These are phyloP conservation scores for Arabidopsis suecica DNA, from an alignment of 345 rosid species.

Conservation along the genomic window DNA sequence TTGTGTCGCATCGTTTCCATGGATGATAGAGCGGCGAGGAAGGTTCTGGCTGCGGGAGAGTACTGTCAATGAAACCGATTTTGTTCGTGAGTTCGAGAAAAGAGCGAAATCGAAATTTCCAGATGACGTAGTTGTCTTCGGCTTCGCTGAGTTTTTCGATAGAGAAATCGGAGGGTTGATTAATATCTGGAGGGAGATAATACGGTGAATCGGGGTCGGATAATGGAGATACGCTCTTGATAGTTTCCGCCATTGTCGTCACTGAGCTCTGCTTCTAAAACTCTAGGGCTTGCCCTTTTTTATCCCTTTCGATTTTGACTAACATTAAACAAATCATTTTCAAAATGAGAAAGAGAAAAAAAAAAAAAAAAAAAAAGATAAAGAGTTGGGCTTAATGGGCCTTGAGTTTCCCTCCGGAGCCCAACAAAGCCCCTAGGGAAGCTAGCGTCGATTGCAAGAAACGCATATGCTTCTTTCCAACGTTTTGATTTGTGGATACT, in stretches of 20 bases:
- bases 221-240: not conserved
- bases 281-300: not conserved
- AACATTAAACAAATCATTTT: too few species aligned
- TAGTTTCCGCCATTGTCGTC: conserved; percentile 10
- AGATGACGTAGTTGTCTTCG: conserved; percentile 18
- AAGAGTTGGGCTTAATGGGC: too few species aligned
- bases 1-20: conserved; percentile 1
- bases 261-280: not conserved
- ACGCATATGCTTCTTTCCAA: too few species aligned
- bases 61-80: conserved; percentile 12
- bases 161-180: not conserved
- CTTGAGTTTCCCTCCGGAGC: too few species aligned
- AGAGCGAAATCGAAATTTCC: not conserved
- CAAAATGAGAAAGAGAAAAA: too few species aligned
- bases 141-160: not conserved
- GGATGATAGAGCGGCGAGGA: not conserved
- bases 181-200: not conserved
- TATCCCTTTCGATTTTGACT: not conserved
- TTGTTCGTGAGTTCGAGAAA: not conserved
- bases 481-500: too few species aligned
- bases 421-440: too few species aligned
- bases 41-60: conserved; percentile 2
- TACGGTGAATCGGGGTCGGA: not conserved
- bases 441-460: too few species aligned
- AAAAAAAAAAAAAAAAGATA: too few species aligned